Percentiles rank a stretch among this genome's conserved stretches.
phyloP scores from a whole-genome alignment of 140 eudicot species.

The Stevia rebaudiana region DNA sequence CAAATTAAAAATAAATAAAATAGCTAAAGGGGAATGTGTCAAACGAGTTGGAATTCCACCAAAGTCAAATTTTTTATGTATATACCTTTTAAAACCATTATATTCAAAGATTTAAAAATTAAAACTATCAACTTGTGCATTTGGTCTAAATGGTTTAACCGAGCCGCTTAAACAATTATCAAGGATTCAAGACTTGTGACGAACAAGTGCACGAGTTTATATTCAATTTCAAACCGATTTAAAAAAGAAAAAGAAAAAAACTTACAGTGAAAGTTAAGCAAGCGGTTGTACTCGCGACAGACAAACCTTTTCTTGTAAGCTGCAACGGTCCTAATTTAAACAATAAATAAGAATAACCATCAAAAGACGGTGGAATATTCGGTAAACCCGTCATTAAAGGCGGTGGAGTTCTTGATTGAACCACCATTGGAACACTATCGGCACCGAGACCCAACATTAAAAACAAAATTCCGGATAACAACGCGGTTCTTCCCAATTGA shows the following conservation, averaged over 20 bases:
- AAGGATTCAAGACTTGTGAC: background rate
- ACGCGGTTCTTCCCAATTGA: slow-evolving; percentile 82
- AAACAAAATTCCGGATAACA: slow-evolving; percentile 75
- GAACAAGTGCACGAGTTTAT: background rate
- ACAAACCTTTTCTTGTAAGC: slow-evolving; percentile 72
- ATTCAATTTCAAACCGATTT: background rate
- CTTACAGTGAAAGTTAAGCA: slow-evolving; percentile 88
- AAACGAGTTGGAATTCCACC: background rate
- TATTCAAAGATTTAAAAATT: background rate
- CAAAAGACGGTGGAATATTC: slow-evolving; percentile 53
- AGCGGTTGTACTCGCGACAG: slow-evolving; percentile 81
- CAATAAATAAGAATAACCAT: slow-evolving; percentile 67
- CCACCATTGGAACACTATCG: slow-evolving; percentile 65
- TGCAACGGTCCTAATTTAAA: slow-evolving; percentile 85
- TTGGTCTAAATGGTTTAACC: background rate
- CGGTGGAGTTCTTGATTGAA: slow-evolving; percentile 82
- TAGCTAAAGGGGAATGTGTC: background rate
- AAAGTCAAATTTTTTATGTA: background rate
- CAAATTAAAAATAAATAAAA: background rate
- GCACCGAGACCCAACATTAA: slow-evolving; percentile 83
- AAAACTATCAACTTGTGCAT: no score
- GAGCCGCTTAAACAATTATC: background rate
- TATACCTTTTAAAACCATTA: background rate
- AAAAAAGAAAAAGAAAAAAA: background rate
- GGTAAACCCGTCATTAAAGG: slow-evolving; percentile 68